These are phyloP conservation scores for Paramecium octaurelia DNA, from an alignment of 73 alveolate species.

Conservation along the genomic window DNA sequence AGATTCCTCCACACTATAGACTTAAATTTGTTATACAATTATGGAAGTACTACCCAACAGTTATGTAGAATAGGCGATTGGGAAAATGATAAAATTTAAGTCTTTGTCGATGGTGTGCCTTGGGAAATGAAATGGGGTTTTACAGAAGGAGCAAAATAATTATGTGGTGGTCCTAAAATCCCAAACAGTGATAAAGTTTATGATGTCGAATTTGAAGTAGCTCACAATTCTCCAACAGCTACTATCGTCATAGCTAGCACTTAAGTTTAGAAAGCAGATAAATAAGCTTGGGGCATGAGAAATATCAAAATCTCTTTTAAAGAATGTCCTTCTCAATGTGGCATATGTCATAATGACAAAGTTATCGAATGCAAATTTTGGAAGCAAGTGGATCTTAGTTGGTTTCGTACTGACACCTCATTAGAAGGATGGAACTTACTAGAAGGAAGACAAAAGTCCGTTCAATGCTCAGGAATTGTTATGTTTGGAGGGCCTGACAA, in stretches of 20 bases:
- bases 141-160: slow-evolving; percentile 7
- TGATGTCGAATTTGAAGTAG: slow-evolving; percentile 43
- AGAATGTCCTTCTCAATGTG: slow-evolving; percentile 35
- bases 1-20: slow-evolving; percentile 42
- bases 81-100: slow-evolving; percentile 22
- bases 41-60: slow-evolving; percentile 27
- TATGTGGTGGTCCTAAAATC: slow-evolving; percentile 32
- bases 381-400: slow-evolving; percentile 7
- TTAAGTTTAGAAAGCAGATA: background rate
- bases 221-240: slow-evolving; percentile 40
- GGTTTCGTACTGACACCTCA: slow-evolving; percentile 17
- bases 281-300: slow-evolving; percentile 39
- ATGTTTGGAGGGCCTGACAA: slow-evolving; percentile 24
- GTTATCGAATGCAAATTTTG: slow-evolving; percentile 34
- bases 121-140: slow-evolving; percentile 52
- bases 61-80: slow-evolving; percentile 22
- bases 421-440: slow-evolving; percentile 39
- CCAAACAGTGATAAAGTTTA: slow-evolving; percentile 28
- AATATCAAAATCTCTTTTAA: background rate
- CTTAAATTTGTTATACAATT: slow-evolving; percentile 17
- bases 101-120: slow-evolving; percentile 35
- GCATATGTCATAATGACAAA: slow-evolving; percentile 41
- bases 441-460: slow-evolving; percentile 4
- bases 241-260: background rate
- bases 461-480: slow-evolving; percentile 11